These are phyloP conservation scores for Oropetium thomaeum DNA, from an alignment of 176 grass and related monocot species.

Conservation along the genomic window DNA sequence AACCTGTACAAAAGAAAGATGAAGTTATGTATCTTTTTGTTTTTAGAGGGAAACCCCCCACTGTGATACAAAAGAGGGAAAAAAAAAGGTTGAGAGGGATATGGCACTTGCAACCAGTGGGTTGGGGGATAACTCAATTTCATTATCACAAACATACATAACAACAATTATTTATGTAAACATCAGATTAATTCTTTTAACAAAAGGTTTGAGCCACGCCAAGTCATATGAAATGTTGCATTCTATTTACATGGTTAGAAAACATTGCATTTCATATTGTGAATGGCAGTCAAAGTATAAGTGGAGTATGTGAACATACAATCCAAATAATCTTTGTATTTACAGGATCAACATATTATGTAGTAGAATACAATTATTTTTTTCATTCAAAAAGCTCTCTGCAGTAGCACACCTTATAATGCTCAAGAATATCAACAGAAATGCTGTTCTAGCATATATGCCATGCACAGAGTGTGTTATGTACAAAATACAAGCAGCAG, in stretches of 20 bases:
- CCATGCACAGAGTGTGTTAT: background rate
- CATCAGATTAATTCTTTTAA: background rate
- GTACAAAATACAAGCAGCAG: background rate
- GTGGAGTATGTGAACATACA: background rate
- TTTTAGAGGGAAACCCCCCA: background rate
- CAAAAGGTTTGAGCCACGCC: background rate
- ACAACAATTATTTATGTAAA: background rate
- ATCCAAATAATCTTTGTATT: background rate
- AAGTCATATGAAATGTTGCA: background rate
- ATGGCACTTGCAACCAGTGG: background rate
- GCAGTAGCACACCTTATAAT: background rate
- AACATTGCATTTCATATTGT: background rate
- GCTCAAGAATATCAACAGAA: background rate
- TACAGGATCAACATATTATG: background rate
- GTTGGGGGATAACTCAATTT: background rate
- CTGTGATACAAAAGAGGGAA: background rate
- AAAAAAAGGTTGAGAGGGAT: background rate
- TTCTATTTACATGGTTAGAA: conserved; percentile 14
- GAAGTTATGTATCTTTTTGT: background rate
- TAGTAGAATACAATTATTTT: background rate
- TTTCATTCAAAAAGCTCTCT: background rate
- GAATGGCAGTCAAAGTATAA: background rate
- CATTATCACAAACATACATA: background rate
- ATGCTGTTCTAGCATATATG: conserved; percentile 6
- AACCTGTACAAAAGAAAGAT: conserved; percentile 46